Percentiles rank a stretch among this genome's conserved stretches.
These are phyloP conservation scores for Metschnikowia dekortorum DNA, from an alignment of 805 yeast genomes.

Conservation along the genomic window DNA sequence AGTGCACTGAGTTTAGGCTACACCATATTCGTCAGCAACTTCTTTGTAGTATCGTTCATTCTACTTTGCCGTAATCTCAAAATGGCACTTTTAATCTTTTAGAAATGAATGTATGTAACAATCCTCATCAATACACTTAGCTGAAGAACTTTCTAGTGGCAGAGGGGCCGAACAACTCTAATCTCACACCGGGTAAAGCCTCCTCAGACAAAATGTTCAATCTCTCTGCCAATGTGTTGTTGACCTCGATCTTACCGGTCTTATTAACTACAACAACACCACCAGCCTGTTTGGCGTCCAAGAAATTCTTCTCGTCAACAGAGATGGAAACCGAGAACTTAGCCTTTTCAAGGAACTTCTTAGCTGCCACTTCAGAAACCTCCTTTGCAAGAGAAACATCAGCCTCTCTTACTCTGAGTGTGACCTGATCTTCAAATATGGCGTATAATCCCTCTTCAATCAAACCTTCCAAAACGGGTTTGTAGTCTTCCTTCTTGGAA, in stretches of 20 bases:
- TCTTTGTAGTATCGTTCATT: no score
- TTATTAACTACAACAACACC: constrained; percentile 74
- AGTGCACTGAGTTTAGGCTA: neutral
- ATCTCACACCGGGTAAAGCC: constrained; percentile 88
- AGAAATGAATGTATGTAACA: constrained; percentile 5
- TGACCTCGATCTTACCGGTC: constrained; percentile 78
- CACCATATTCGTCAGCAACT: neutral
- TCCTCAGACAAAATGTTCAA: constrained; percentile 74
- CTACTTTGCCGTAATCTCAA: no score
- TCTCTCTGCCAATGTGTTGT: constrained; percentile 94
- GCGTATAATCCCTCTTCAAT: constrained; percentile 72
- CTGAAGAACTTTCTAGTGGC: constrained; percentile 87
- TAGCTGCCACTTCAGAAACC: constrained; percentile 57
- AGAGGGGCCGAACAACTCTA: constrained; percentile 84
- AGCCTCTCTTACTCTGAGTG: constrained; percentile 60
- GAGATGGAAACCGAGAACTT: constrained; percentile 51
- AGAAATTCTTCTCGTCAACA: constrained; percentile 52
- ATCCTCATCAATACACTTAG: constrained; percentile 27
- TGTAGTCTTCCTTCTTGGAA: constrained; percentile 55
- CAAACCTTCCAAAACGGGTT: constrained; percentile 65
- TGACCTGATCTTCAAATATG: constrained; percentile 65
- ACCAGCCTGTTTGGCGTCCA: constrained; percentile 70
- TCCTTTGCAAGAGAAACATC: constrained; percentile 60
- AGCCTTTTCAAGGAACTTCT: constrained; percentile 59
- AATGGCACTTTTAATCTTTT: neutral